Base-by-base conservation (phyloP, 202 grass and related monocot genomes). In the Musa balbisiana region DNA sequence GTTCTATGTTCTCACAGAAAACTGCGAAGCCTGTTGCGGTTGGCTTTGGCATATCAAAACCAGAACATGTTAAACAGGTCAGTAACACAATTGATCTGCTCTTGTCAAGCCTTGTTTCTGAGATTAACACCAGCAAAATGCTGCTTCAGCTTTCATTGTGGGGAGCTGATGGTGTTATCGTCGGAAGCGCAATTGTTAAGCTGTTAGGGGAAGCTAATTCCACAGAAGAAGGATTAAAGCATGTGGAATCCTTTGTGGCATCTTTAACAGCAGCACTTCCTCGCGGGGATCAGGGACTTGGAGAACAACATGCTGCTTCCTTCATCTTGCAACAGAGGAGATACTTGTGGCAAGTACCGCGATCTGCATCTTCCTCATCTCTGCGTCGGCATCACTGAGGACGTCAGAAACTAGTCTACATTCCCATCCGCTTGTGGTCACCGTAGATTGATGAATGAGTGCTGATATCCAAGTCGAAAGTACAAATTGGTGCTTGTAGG, bases 51-150 rank as follows among this genome's bases (percentile, higher is more conserved):
- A 72, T 91, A 77, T 91, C 85, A 8, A 91, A 75, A 68, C 85
- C 85, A 54, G 85, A 91, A 74, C 89, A 91, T 70, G 83, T 87
- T 24, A 85, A 85, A 60, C 85, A 91, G 83, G 89, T 83, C 27
- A 63, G 67, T n/a, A 26, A 27, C 9, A 11, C 20, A 5, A 13
- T 26, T 27, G 22, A 63, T 65, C 1, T 5, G 23, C 11, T 10
- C 11, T 3, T 12, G 26, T 63, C 2, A 20, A 22, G 8, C 21
- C 17, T 63, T 22, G 60, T 63, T 22, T 11, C 21, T 27, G 22
- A 43, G 33, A 14, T 11, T 21, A 3, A 26, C 9, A 65, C 63
- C 11, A 43, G 21, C 23, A 10, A 11, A 26, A 33, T 11, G 14
- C 49, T 19, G 5, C 8, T 69, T 15, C 66, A 69, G 66, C 4